A percentile compares a stretch with the other conserved stretches of the same genome.
These are phyloP conservation scores for Solanum etuberosum DNA, from an alignment of 257 asterid genomes.

Conservation along the genomic window DNA sequence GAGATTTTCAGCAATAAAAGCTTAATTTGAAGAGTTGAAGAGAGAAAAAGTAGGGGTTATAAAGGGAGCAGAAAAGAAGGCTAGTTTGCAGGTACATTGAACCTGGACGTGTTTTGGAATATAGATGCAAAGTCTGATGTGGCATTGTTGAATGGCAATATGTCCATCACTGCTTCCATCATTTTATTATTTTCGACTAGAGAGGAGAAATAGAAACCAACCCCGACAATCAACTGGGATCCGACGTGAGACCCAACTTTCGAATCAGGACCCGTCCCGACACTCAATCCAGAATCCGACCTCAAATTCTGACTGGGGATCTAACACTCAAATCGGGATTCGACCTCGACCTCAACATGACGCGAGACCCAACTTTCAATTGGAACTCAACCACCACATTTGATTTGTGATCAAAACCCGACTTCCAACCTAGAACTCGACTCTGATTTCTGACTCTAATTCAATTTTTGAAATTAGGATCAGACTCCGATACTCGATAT, in stretches of 20 bases:
- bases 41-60: not conserved
- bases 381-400: no score
- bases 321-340: not conserved
- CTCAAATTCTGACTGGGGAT: not conserved
- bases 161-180: conserved; percentile 43
- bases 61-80: conserved; percentile 1
- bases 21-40: not conserved
- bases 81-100: conserved; percentile 44
- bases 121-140: conserved; percentile 12
- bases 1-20: not conserved
- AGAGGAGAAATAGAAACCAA: not conserved
- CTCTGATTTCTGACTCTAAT: no score
- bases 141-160: not conserved
- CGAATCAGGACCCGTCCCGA: not conserved
- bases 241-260: not conserved
- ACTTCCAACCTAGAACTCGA: no score
- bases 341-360: not conserved
- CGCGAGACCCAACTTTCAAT: not conserved
- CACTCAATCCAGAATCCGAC: not conserved
- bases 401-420: no score
- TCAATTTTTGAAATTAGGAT: no score
- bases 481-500: no score
- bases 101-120: conserved; percentile 47
- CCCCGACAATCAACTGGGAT: not conserved
- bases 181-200: not conserved